Percentiles rank a stretch among this genome's conserved stretches.
These are phyloP conservation scores for Penicillium polonicum DNA, from an alignment of 2,329 filamentous ascomycete genomes.

Conservation along the genomic window DNA sequence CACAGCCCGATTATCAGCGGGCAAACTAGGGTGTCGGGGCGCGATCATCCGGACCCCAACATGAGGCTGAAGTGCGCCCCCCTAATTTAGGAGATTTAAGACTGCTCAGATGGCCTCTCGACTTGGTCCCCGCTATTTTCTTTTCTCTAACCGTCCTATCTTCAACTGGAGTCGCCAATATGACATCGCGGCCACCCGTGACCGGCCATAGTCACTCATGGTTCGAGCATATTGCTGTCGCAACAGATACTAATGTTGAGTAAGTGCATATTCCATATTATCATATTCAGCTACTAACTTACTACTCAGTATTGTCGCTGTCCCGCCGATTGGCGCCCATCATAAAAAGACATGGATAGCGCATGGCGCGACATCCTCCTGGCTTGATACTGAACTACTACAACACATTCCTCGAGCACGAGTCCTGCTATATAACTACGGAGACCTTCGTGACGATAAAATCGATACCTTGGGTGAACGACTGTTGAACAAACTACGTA, in stretches of 20 bases:
- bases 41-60: conserved; percentile 18
- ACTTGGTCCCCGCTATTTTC: not conserved
- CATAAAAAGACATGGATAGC: conserved; percentile 30
- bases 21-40: conserved; percentile 11
- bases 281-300: not conserved
- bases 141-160: not conserved
- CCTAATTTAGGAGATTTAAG: conserved; percentile 5
- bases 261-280: conserved; percentile 15
- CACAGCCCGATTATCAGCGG: conserved; percentile 14
- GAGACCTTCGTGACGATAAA: conserved; percentile 26
- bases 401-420: conserved; percentile 26
- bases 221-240: conserved; percentile 17
- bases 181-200: conserved; percentile 10
- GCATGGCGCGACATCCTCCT: conserved; percentile 21
- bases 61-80: conserved; percentile 21
- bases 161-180: not conserved
- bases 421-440: conserved; percentile 32
- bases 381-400: conserved; percentile 28
- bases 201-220: conserved; percentile 9
- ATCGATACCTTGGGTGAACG: conserved; percentile 28
- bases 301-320: conserved; percentile 32
- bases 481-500: conserved; percentile 25
- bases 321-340: conserved; percentile 39
- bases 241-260: conserved; percentile 27
- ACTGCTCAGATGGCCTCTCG: not conserved